These are phyloP conservation scores for Yamadazyma epiphylla DNA, from an alignment of 1,139 yeast genomes.

Conservation along the genomic window DNA sequence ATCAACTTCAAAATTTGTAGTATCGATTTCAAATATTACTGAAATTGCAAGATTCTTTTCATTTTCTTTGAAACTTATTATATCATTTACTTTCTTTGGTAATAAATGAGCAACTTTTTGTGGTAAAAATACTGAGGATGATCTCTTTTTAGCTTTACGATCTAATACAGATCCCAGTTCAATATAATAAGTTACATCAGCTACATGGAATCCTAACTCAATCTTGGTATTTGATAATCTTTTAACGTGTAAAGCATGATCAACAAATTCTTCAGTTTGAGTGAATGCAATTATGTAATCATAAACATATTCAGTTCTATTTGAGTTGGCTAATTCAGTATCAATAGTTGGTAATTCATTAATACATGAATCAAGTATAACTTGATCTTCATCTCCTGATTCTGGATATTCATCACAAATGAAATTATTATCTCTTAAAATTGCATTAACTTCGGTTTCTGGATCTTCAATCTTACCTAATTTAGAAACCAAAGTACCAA, in stretches of 20 bases:
- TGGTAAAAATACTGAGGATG: conserved; percentile 86
- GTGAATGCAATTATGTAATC: conserved; percentile 68
- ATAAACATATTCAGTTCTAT: conserved; percentile 55
- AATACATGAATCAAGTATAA: conserved; percentile 11
- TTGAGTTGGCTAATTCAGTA: conserved; percentile 27
- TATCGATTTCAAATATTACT: conserved; percentile 77
- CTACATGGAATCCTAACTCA: conserved; percentile 75
- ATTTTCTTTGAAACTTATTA: conserved; percentile 61
- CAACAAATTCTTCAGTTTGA: conserved; percentile 58
- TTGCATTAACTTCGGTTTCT: conserved; percentile 80
- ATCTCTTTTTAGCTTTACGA: conserved; percentile 86
- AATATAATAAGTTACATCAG: conserved; percentile 72
- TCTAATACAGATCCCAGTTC: conserved; percentile 75
- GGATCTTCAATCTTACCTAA: conserved; percentile 79
- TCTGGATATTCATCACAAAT: conserved; percentile 77
- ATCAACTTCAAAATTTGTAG: conserved; percentile 67
- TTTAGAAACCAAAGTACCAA: conserved; percentile 87
- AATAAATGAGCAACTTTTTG: conserved; percentile 68
- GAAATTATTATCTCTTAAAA: conserved; percentile 89
- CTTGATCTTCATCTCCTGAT: conserved; percentile 19
- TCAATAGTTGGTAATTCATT: conserved; percentile 38
- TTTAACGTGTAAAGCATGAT: conserved; percentile 78
- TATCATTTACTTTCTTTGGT: conserved; percentile 60
- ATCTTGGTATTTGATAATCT: conserved; percentile 54
- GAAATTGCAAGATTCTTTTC: conserved; percentile 68